Base-by-base conservation (phyloP, 2,329 filamentous ascomycete species). In the Xylariaceae sp. region DNA sequence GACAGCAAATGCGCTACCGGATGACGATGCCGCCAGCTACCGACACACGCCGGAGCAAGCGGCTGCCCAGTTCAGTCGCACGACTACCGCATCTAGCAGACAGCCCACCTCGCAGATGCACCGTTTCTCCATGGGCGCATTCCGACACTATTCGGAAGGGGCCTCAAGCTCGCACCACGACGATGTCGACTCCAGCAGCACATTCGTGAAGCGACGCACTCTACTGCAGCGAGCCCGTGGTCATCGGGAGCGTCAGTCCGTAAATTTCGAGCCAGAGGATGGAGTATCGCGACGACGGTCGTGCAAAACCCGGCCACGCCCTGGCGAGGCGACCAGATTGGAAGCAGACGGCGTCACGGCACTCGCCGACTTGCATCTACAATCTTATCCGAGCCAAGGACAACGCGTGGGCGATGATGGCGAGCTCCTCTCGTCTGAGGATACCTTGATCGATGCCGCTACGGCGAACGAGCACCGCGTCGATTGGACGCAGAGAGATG, bases 401-500 rank as follows among this genome's bases (percentile, higher is more conserved):
- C 11, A 37, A 17, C 35, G 18, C 8, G 35, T 15, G n/a, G 49
- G 17, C 11, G 48, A 47, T 5, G 57, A 50, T 5, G 55, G 39
- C 18, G 61, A 62, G 23, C 53, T 62, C 49, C 59, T 62, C 15
- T 62, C 68, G 9, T 66, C 63, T 3, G 68, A 67, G 35, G 71
- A 71, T 18, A 66, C 67, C 42, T 57, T 67, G 11, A 68, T 71
- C 6, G 60, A 69, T 9, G 59, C 66, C 17, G 61, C 60, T 3
- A 61, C 61, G 50, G 67, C 67, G 11, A 62, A 74, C 35, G 72
- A 77, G 57, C 74, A 76, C 64, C 62, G 77, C 37, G 78, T 80
- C 57, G 82, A 86, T 69, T 86, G 83, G 83, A 80, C 80, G 35
- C 82, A 86, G 68, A 80, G 77, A 65, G 82, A 85, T 62, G 80